Conservation (phyloP, 2,329 filamentous ascomycete genomes). For the Fusarium bactridioides region DNA sequence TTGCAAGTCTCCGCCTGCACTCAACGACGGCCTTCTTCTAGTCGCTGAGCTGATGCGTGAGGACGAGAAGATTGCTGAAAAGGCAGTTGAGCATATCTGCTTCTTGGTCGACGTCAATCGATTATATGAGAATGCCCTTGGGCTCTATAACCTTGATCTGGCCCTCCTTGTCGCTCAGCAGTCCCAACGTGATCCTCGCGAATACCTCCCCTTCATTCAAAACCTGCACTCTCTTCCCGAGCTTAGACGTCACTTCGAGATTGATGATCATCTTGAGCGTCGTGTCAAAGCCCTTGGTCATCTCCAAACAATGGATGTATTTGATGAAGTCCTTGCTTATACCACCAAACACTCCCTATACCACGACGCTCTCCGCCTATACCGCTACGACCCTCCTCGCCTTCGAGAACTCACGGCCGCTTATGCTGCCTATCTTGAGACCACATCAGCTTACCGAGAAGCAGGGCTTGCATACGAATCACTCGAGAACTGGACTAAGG, state of each 20-base stretch:
- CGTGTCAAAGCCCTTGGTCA: constrained; percentile 79
- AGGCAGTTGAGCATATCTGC: constrained; percentile 94
- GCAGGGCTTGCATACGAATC: constrained; percentile 93
- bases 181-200: constrained; percentile 91
- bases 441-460: constrained; percentile 80
- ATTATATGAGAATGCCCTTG: constrained; percentile 88
- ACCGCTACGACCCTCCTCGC: constrained; percentile 78
- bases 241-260: constrained; percentile 78
- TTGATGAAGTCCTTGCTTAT: constrained; percentile 82
- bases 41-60: constrained; percentile 78
- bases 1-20: constrained; percentile 89
- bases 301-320: constrained; percentile 75
- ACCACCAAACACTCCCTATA: constrained; percentile 83
- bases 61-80: constrained; percentile 77
- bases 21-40: constrained; percentile 83
- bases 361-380: constrained; percentile 77
- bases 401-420: constrained; percentile 75
- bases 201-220: constrained; percentile 95
- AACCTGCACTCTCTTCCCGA: constrained; percentile 78
- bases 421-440: constrained; percentile 81
- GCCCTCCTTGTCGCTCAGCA: constrained; percentile 92
- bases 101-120: constrained; percentile 94
- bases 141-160: constrained; percentile 90
- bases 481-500: constrained; percentile 74
- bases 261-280: constrained; percentile 87